Conservation (phyloP, 1,284 basidiomycete genomes). For the Albatrellus sp. region DNA sequence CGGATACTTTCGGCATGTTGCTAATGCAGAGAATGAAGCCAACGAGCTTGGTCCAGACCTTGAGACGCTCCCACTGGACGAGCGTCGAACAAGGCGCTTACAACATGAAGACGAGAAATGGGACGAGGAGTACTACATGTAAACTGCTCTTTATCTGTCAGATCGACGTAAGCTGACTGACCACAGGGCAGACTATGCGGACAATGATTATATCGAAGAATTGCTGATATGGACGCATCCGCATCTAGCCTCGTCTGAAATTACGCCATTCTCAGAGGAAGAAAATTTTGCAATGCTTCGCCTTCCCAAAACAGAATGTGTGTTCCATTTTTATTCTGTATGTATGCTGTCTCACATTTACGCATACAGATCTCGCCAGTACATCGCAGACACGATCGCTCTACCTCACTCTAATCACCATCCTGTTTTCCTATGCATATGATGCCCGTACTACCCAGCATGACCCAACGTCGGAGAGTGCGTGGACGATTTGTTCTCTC, state of each 20-base stretch:
- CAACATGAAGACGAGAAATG: slow-evolving; percentile 61
- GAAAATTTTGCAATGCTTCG: slow-evolving; percentile 58
- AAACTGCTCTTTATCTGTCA: slow-evolving; percentile 14
- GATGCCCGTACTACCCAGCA: slow-evolving; percentile 62
- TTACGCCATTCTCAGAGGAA: slow-evolving; percentile 49
- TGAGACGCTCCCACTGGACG: slow-evolving; percentile 32
- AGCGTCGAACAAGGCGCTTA: slow-evolving; percentile 36
- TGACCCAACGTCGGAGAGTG: slow-evolving; percentile 72
- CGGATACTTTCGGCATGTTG: slow-evolving; percentile 59
- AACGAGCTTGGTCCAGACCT: slow-evolving; percentile 63
- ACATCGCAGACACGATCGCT: slow-evolving; percentile 40
- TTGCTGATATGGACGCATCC: slow-evolving; percentile 53
- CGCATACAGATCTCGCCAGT: slow-evolving; percentile 43
- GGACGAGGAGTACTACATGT: slow-evolving; percentile 77
- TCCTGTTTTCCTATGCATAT: slow-evolving; percentile 68
- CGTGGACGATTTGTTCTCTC: slow-evolving; percentile 65
- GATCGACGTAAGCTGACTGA: not conserved
- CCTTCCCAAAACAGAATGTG: slow-evolving; percentile 69
- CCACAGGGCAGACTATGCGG: slow-evolving; percentile 63
- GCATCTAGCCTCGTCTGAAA: slow-evolving; percentile 18
- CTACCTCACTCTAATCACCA: slow-evolving; percentile 52
- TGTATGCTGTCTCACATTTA: not conserved
- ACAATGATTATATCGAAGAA: slow-evolving; percentile 61
- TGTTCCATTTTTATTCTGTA: slow-evolving; percentile 15
- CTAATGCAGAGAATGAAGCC: slow-evolving; percentile 64